Conservation (phyloP, 768 basidiomycete genomes). For the Melanogaster broomeanus region DNA sequence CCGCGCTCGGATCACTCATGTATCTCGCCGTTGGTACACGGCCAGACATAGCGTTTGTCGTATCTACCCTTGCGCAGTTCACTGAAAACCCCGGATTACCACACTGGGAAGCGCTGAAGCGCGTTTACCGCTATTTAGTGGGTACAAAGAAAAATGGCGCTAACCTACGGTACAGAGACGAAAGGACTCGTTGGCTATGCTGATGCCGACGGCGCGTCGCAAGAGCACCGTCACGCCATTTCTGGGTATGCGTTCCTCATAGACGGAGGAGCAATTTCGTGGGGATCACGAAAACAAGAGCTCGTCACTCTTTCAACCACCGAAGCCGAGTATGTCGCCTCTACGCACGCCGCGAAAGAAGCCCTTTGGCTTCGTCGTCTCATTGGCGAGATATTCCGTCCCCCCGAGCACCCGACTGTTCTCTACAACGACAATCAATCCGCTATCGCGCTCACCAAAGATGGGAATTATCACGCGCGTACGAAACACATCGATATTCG, state of each 20-base stretch:
- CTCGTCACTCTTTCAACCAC: slow-evolving; percentile 2
- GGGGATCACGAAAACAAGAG: slow-evolving; percentile 5
- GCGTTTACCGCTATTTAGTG: too few species aligned
- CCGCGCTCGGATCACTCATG: too few species aligned
- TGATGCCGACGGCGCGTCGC: too few species aligned
- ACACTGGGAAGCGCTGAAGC: too few species aligned
- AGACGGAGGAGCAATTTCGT: neutral
- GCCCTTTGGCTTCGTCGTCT: neutral
- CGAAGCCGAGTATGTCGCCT: too few species aligned
- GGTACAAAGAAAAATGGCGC: neutral
- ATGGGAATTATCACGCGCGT: too few species aligned
- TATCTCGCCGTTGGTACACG: too few species aligned
- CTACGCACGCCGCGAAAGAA: too few species aligned
- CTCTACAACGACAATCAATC: slow-evolving; percentile 3
- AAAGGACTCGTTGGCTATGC: neutral
- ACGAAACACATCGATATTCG: too few species aligned
- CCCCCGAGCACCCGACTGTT: neutral
- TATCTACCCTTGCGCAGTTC: too few species aligned
- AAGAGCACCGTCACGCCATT: neutral
- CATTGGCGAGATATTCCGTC: neutral
- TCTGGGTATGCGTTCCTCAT: slow-evolving; percentile 4
- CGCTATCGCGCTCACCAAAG: neutral
- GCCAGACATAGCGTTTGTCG: neutral
- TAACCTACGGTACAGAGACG: neutral
- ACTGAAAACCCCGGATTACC: too few species aligned